phyloP scores from a whole-genome alignment of 495 filamentous ascomycete genomes.

The Penicillium paxilli region DNA sequence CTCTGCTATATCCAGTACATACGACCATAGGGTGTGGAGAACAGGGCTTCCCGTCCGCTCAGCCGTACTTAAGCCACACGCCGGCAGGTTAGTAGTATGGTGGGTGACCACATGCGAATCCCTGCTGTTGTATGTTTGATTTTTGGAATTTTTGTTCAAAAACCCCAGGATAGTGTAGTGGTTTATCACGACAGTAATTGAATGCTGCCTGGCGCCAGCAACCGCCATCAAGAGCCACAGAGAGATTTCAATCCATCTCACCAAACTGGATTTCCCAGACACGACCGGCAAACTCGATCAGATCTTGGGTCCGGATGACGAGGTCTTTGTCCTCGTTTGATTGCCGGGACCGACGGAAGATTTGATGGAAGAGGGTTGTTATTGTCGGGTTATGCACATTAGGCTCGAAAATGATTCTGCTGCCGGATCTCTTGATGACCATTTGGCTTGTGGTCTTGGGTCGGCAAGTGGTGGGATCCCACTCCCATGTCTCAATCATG shows the following conservation, averaged over 20 bases:
- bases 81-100: too few species aligned
- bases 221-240: not conserved
- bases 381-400: not conserved
- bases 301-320: slow-evolving; percentile 1
- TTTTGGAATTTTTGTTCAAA: too few species aligned
- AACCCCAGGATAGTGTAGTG: too few species aligned
- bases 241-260: not conserved
- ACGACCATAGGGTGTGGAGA: too few species aligned
- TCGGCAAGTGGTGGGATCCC: not conserved
- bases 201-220: too few species aligned
- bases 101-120: too few species aligned
- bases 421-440: not conserved
- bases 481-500: slow-evolving; percentile 2
- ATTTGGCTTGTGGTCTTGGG: not conserved
- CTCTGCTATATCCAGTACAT: too few species aligned
- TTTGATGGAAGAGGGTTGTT: not conserved
- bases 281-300: slow-evolving; percentile 1
- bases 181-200: too few species aligned
- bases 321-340: not conserved
- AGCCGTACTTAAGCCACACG: too few species aligned
- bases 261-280: slow-evolving; percentile 5
- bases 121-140: too few species aligned
- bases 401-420: not conserved
- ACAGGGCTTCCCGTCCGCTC: too few species aligned
- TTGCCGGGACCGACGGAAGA: slow-evolving; percentile 1